These are phyloP conservation scores for Ceratobasidium sp. DNA, from an alignment of 1,284 basidiomycete genomes.

Conservation along the genomic window DNA sequence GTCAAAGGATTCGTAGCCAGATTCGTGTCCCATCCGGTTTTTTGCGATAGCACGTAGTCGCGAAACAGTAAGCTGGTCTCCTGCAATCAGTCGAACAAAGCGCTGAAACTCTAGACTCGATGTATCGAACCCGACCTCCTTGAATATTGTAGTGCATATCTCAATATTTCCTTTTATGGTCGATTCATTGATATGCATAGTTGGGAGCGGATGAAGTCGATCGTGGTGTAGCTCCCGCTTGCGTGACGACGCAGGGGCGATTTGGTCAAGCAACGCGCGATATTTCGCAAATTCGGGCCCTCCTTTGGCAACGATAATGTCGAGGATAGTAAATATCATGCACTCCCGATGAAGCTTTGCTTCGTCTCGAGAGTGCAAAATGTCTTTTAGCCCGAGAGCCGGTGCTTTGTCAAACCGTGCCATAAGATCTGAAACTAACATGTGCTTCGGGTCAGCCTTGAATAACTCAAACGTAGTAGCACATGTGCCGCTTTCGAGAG, in stretches of 20 bases:
- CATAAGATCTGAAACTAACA: slow-evolving; percentile 46
- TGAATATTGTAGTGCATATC: slow-evolving; percentile 57
- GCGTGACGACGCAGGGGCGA: slow-evolving; percentile 52
- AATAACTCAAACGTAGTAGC: slow-evolving; percentile 12
- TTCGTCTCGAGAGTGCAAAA: slow-evolving; percentile 53
- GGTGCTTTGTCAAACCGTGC: neutral
- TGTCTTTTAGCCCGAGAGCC: slow-evolving; percentile 51
- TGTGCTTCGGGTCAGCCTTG: slow-evolving; percentile 21
- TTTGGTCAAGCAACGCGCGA: slow-evolving; percentile 50
- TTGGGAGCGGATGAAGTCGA: slow-evolving; percentile 56
- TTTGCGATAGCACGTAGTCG: slow-evolving; percentile 56
- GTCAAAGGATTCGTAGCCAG: slow-evolving; percentile 53
- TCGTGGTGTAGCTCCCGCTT: slow-evolving; percentile 59
- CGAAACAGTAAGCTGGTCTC: slow-evolving; percentile 62
- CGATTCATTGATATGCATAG: slow-evolving; percentile 61
- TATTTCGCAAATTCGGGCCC: slow-evolving; percentile 56
- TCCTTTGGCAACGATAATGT: slow-evolving; percentile 56
- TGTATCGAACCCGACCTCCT: slow-evolving; percentile 53
- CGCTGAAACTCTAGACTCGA: slow-evolving; percentile 42
- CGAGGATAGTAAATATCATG: slow-evolving; percentile 56
- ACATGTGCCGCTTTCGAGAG: slow-evolving; percentile 14
- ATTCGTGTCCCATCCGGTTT: slow-evolving; percentile 60
- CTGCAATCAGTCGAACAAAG: slow-evolving; percentile 54
- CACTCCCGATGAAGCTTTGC: slow-evolving; percentile 47
- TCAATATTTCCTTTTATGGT: slow-evolving; percentile 59